Evolutionary conservation across 2,329 filamentous ascomycete genomes (phyloP), one percentile per base, ranked within the genome.

Genomic region (Rutstroemia sp.): DNA sequence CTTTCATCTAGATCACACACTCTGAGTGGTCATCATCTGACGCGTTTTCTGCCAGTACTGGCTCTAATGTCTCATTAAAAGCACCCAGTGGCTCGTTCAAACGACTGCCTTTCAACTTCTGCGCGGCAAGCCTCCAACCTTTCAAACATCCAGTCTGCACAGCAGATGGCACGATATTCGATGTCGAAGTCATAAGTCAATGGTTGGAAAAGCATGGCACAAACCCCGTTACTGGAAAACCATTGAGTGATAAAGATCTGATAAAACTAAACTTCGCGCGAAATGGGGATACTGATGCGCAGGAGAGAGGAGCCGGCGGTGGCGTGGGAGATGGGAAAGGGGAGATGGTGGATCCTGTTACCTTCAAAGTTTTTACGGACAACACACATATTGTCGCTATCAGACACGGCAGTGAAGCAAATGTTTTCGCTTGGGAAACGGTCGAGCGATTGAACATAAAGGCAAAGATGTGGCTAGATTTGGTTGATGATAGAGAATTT

Each of bases 381-480:
- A 97, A 97, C 72, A 97, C 94, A 4, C 94, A 97, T 72, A 90
- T 99, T 58, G 90, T 97, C 47, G 92, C 92, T 16, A 79, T 99
- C 61, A 80, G 84, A 57, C 84, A 88, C 71, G 83, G 82, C 54
- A 87, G 79, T 55, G 92, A 92, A 57, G 92, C 92, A 50, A 99
- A 99, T 72, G 94, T 96, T 4, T 99, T 97, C 70, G 86, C 92
- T 1, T 96, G 87, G 82, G 95, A 99, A 67, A 99, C 95, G 1
- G 83, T 99, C 39, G 90, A 97, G 73, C 82, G 89, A 65, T 82
- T 99, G 75, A 99, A 99, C 71, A 87, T 99, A 72, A 97, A 97
- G 76, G 80, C 90, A 50, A 97, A 96, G 80, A 87, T 95, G 75
- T 99, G 94, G 94, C 81, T 79, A 62, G 94, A 99, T 72, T 74